Evolutionary conservation across 2,329 filamentous ascomycete genomes (phyloP), one percentile per base, ranked within the genome.

Genomic region (Cytospora leucostoma): DNA sequence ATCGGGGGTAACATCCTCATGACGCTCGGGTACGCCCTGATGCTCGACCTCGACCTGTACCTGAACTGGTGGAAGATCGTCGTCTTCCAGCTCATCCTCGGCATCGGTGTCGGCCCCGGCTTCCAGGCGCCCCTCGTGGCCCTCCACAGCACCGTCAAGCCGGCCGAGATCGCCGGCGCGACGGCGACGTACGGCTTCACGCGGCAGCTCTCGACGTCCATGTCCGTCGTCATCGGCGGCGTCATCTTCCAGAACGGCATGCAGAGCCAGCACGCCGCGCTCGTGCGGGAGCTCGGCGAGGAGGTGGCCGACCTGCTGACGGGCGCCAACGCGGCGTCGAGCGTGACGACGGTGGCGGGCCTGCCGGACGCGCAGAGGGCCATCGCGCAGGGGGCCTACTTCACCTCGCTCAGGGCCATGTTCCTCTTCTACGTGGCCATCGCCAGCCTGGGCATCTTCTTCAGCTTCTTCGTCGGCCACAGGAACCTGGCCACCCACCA

Each of bases 71-170:
- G 71, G 62, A 80, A 79, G 70, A 74, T 85, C 50, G 68, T 84
- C 68, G 63, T 83, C 50, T 89, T 79, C 69, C 84, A 88, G 72
- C 74, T 89, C 55, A 76, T 89, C 37, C 79, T 78, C 5, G 86
- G 86, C n/a, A 70, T 85, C 6, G 87, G 87, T 32, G 80, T 86
- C 7, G 87, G 87, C 0, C 82, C 85, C 44, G 85, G 86, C 70
- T 87, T 88, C 72, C 86, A 88, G 71, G 75, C 83, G 0, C 86
- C 86, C 0, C 76, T 89, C 32, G 82, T 89, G 44, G 84, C 85
- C 0, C 79, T 91, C 6, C 89, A 92, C 69, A 81, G 84, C 3
- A 82, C 82, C 13, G 84, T 90, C 47, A 77, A 80, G 17, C 82
- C 81, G 7, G 74, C 79, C 12, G 87, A 90, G 62, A 84, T 88